Evolutionary conservation across 2,329 filamentous ascomycete genomes (phyloP).

Genomic region (Corinectria fuckeliana): DNA sequence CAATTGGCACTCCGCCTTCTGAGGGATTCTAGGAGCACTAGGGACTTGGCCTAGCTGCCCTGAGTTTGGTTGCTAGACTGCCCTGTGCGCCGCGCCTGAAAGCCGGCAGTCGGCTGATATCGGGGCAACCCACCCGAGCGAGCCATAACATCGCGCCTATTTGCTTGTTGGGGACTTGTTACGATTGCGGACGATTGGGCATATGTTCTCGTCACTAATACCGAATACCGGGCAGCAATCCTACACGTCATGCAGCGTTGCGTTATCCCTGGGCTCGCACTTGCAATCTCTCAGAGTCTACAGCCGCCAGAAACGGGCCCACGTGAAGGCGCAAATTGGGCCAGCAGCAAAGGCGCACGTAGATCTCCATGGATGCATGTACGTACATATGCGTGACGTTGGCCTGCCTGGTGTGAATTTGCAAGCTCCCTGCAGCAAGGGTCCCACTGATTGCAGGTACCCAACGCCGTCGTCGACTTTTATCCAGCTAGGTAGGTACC

Average conservation of each 20-base stretch:
- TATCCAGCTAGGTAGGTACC: too few relatives aligned
- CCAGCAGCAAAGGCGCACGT: neutral
- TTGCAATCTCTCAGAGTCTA: too few relatives aligned
- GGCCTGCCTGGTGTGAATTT: too few relatives aligned
- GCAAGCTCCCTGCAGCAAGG: too few relatives aligned
- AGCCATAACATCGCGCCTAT: neutral
- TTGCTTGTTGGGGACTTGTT: neutral
- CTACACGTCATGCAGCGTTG: neutral
- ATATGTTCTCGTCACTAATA: too few relatives aligned
- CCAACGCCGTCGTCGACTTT: too few relatives aligned
- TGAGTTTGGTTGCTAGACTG: neutral
- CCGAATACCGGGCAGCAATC: too few relatives aligned
- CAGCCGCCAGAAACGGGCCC: constrained; percentile 23
- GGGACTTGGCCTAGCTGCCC: constrained; percentile 8
- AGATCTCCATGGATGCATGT: too few relatives aligned
- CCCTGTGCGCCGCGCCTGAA: neutral
- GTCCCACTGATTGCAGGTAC: too few relatives aligned
- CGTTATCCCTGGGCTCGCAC: constrained; percentile 8
- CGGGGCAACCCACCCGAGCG: constrained; percentile 31
- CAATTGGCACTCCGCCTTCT: constrained; percentile 21
- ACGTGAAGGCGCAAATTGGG: constrained; percentile 33
- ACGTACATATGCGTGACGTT: too few relatives aligned
- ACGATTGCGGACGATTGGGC: too few relatives aligned
- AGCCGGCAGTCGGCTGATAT: constrained; percentile 40
- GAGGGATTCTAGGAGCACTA: constrained; percentile 10